Conservation (phyloP, 2,329 filamentous ascomycete species). For the Neofusicoccum parvum region DNA sequence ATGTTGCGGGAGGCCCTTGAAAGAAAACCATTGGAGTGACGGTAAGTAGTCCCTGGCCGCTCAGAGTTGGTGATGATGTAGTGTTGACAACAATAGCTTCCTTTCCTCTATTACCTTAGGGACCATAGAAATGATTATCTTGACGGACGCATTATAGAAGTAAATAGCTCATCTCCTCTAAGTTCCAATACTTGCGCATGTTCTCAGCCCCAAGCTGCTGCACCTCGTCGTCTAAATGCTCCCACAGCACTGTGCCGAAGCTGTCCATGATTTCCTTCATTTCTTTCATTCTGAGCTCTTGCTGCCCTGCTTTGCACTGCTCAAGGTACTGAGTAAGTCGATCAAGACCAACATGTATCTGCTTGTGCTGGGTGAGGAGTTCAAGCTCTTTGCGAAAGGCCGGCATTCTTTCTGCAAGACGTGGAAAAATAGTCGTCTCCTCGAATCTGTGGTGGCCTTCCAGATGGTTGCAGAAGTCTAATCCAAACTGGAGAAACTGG, state of each 20-base stretch:
- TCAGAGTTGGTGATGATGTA: too few relatives aligned
- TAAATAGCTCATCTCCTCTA: constrained; percentile 72
- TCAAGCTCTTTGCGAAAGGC: constrained; percentile 68
- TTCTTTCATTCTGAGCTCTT: constrained; percentile 56
- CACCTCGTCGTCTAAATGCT: constrained; percentile 84
- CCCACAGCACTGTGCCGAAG: constrained; percentile 79
- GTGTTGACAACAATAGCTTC: too few relatives aligned
- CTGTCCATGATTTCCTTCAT: constrained; percentile 73
- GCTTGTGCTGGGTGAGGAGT: constrained; percentile 71
- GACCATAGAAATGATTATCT: too few relatives aligned
- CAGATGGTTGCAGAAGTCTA: constrained; percentile 71
- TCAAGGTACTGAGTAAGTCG: constrained; percentile 67
- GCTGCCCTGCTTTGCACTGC: constrained; percentile 62
- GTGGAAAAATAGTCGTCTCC: constrained; percentile 77
- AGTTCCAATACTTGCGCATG: constrained; percentile 80
- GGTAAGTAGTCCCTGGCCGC: too few relatives aligned
- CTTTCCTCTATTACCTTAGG: too few relatives aligned
- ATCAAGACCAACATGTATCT: constrained; percentile 77
- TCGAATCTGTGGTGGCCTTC: constrained; percentile 80
- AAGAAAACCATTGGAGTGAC: too few relatives aligned
- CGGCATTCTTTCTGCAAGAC: constrained; percentile 75
- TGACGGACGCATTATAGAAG: constrained; percentile 28
- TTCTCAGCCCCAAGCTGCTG: constrained; percentile 77
- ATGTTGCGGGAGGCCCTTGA: background rate
- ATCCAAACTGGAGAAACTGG: constrained; percentile 67